These are phyloP conservation scores for Puccinia novopanici DNA, from an alignment of 1,284 basidiomycete genomes.

Conservation along the genomic window DNA sequence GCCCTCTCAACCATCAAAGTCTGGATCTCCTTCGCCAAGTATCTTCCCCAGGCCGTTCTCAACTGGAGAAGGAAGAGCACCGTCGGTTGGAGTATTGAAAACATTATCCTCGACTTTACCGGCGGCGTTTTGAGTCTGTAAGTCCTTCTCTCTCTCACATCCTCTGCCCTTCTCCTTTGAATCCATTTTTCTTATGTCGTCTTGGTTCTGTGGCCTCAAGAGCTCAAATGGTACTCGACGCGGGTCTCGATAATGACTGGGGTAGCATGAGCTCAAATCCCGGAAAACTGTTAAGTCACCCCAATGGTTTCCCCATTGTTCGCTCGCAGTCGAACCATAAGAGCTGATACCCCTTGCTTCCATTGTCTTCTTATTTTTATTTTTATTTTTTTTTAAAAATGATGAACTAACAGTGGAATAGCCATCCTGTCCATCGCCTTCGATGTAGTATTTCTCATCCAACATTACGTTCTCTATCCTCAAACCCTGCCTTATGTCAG, in stretches of 20 bases:
- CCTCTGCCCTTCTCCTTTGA: neutral
- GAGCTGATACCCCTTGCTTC: neutral
- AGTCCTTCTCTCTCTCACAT: neutral
- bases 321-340: neutral
- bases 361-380: no score
- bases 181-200: neutral
- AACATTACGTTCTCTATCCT: conserved; percentile 56
- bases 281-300: conserved; percentile 35
- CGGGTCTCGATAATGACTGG: conserved; percentile 40
- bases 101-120: conserved; percentile 50
- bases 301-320: neutral
- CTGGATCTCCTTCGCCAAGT: conserved; percentile 41
- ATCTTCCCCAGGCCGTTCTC: conserved; percentile 37
- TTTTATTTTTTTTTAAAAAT: neutral
- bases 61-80: conserved; percentile 39
- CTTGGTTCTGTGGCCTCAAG: neutral
- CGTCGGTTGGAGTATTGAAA: conserved; percentile 45
- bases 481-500: conserved; percentile 5
- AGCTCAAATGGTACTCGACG: conserved; percentile 41
- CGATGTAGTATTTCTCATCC: conserved; percentile 54
- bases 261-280: conserved; percentile 38
- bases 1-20: conserved; percentile 60
- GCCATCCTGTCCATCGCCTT: conserved; percentile 54
- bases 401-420: conserved; percentile 51
- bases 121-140: conserved; percentile 49